A percentile compares a stretch with the other conserved stretches of the same genome.
These are phyloP conservation scores for Neocucurbitaria cava DNA, from an alignment of 2,329 filamentous ascomycete species.

Conservation along the genomic window DNA sequence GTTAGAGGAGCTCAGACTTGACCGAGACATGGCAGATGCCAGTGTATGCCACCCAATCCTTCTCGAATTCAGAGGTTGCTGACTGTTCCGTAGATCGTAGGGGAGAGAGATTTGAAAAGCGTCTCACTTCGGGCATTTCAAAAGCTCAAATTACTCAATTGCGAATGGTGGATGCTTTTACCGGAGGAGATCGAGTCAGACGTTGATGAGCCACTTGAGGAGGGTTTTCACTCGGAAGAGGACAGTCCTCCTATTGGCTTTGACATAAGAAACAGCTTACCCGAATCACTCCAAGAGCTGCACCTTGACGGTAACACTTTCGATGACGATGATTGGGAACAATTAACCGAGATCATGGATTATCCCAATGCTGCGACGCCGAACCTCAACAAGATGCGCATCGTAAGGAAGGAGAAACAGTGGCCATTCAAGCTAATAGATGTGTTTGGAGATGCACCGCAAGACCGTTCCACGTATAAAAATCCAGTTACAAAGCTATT, in stretches of 20 bases:
- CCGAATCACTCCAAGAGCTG: not conserved
- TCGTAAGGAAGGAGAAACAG: not conserved
- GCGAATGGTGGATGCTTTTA: not conserved
- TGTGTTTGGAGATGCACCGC: not conserved
- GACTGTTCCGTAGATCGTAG: not conserved
- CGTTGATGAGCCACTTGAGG: not conserved
- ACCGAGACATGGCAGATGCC: not conserved
- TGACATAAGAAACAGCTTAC: not conserved
- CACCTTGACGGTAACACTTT: not conserved
- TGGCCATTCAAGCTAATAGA: not conserved
- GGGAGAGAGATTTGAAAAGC: not conserved
- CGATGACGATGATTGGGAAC: not conserved
- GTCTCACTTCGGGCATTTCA: not conserved
- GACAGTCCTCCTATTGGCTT: not conserved
- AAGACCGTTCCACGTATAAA: not conserved
- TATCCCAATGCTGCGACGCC: not conserved
- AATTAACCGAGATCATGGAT: not conserved
- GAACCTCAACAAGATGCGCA: not conserved
- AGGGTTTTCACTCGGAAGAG: not conserved
- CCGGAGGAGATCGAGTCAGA: not conserved
- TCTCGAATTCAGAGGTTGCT: not conserved
- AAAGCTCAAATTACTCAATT: not conserved
- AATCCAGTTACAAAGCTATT: not conserved
- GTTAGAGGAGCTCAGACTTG: slow-evolving; percentile 9
- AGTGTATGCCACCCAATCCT: not conserved